These are phyloP conservation scores for Dendrostoma leiphaemia DNA, from an alignment of 2,329 filamentous ascomycete species.

Conservation along the genomic window DNA sequence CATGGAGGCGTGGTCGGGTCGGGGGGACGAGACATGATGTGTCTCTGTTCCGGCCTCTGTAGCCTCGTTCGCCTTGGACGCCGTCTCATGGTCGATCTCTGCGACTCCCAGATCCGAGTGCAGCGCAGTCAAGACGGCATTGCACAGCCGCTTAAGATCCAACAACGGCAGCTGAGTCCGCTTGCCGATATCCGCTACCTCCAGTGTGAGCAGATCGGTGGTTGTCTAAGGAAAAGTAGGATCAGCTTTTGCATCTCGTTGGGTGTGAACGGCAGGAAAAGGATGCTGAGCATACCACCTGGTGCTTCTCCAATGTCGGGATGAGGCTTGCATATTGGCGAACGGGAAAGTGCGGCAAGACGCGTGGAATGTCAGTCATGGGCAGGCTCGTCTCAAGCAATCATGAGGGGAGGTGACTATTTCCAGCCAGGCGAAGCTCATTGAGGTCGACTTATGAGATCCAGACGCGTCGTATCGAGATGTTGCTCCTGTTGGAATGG, in stretches of 20 bases:
- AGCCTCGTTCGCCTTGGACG: constrained; percentile 15
- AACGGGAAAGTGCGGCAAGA: constrained; percentile 77
- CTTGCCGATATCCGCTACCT: constrained; percentile 79
- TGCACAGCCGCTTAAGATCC: constrained; percentile 73
- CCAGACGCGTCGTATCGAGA: not conserved
- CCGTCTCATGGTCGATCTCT: constrained; percentile 17
- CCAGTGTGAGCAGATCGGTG: constrained; percentile 81
- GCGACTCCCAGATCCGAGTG: constrained; percentile 57
- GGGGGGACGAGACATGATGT: constrained; percentile 31
- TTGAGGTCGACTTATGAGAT: too few relatives aligned
- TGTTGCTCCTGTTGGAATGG: not conserved
- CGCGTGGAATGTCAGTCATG: constrained; percentile 84
- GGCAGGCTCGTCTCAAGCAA: not conserved
- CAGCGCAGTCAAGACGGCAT: constrained; percentile 64
- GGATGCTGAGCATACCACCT: constrained; percentile 45
- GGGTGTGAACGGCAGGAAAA: not conserved
- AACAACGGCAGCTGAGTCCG: constrained; percentile 78
- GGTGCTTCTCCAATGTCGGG: constrained; percentile 74
- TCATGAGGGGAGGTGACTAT: not conserved
- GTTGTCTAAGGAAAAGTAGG: constrained; percentile 47
- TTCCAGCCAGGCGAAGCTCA: too few relatives aligned
- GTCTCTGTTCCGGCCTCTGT: not conserved
- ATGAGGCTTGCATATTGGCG: constrained; percentile 72
- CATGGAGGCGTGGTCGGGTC: constrained; percentile 28
- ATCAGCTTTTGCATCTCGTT: not conserved